Percentiles rank a stretch among this genome's conserved stretches.
Evolutionary conservation across 148 eudicot species (phyloP).

Genomic region (Selenicereus undatus): DNA sequence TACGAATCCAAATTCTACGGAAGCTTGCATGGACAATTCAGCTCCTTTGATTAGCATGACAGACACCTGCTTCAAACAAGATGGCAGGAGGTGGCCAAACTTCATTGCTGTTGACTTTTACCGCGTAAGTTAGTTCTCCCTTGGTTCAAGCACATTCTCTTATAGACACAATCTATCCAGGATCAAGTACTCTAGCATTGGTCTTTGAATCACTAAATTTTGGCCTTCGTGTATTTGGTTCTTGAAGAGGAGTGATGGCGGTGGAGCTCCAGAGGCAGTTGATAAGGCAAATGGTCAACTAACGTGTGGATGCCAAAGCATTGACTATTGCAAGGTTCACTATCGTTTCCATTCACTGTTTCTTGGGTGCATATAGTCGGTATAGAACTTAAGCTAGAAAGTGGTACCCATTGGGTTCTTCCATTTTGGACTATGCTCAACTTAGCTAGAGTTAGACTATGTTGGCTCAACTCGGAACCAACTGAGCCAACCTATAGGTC

Average conservation of each 20-base stretch:
- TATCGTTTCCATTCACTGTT: background rate
- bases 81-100: slow-evolving; percentile 86
- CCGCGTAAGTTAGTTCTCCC: slow-evolving; percentile 36
- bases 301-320: slow-evolving; percentile 72
- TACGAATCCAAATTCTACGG: slow-evolving; percentile 51
- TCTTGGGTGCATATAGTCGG: no score
- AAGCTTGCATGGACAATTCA: slow-evolving; percentile 75
- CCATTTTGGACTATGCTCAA: background rate
- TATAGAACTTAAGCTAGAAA: background rate
- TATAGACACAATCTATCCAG: no score
- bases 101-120: slow-evolving; percentile 94
- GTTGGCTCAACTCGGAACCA: background rate
- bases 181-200: background rate
- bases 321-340: slow-evolving; percentile 90
- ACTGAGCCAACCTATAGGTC: background rate
- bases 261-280: slow-evolving; percentile 94
- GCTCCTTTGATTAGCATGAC: slow-evolving; percentile 60
- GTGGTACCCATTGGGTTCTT: background rate
- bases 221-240: background rate
- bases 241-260: slow-evolving; percentile 83
- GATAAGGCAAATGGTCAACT: slow-evolving; percentile 84
- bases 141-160: no score
- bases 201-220: background rate
- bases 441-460: background rate
- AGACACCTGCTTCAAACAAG: slow-evolving; percentile 59